Percentiles rank a stretch among this genome's conserved stretches.
Evolutionary conservation across 176 grass and related monocot genomes (phyloP).

Genomic region (Triticum urartu): DNA sequence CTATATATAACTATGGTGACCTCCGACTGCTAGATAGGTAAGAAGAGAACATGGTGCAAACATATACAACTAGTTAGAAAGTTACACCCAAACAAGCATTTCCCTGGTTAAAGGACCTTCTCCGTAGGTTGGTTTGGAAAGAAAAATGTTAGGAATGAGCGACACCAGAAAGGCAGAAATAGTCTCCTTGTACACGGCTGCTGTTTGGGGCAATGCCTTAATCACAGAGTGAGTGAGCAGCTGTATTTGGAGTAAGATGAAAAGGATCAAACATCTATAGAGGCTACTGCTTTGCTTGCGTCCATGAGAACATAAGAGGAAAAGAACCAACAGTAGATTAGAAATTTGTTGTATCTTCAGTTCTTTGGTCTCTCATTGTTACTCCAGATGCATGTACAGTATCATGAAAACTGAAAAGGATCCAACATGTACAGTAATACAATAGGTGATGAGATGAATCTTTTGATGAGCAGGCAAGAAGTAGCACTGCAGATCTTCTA

Average conservation of each 20-base stretch:
- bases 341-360: background rate
- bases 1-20: too few relatives aligned
- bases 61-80: background rate
- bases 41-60: background rate
- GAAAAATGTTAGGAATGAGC: background rate
- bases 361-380: background rate
- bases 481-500: background rate
- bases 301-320: background rate
- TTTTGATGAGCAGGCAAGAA: background rate
- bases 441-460: background rate
- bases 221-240: background rate
- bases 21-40: too few relatives aligned
- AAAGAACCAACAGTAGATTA: background rate
- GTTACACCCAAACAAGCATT: background rate
- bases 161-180: background rate
- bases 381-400: background rate
- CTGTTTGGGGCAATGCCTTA: background rate
- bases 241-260: background rate
- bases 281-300: background rate
- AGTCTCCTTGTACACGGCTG: background rate
- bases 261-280: background rate
- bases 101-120: background rate
- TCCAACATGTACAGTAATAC: background rate
- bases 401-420: background rate
- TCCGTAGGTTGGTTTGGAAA: background rate